Base-by-base conservation (phyloP, 768 basidiomycete genomes). In the Phylloporus scabripes region DNA sequence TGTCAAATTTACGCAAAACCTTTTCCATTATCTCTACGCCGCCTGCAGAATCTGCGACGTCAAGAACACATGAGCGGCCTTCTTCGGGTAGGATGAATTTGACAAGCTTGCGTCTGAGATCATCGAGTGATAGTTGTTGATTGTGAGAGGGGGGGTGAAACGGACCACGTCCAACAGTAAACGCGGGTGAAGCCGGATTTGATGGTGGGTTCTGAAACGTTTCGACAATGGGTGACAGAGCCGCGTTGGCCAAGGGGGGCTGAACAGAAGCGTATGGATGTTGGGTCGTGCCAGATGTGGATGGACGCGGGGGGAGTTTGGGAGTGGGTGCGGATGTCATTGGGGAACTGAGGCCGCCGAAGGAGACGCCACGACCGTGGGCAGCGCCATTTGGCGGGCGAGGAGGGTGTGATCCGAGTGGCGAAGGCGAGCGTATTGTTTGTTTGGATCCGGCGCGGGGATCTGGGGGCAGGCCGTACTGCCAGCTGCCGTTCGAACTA, bases 1-100 rank as follows among this genome's bases (percentile, higher is more conserved):
- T 95, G 39, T 82, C 82, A 56, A 95, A 88, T 68, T 99, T 99
- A 64, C 82, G 88, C 53, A 99, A 72, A 1, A 89, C 93, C 57
- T 86, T 83, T 56, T 91, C 87, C 44, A 98, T 75, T 2, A 97
- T 81, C 59, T 98, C 92, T 2, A 87, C 75, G 8, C 92, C 93
- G 23, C 83, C 85, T 1, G 74, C 74, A 60, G 89, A 93, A 23
- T 88, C 81, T 3, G 82, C 79, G 12, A 92, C 83, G 61, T 94
- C 85, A 51, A 98, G 81, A 1, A 85, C 84, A 48, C 78, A 80
- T 5, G 83, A 78, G 38, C 83, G 78, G 3, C 85, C 83, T 59
- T 91, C 92, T 10, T 92, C 93, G 2, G 85, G 85, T 36, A 93
- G 74, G 17, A 78, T 73, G 63, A 99, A 96, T 64, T 93, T 97